These are phyloP conservation scores for Entomophthora muscae DNA, from an alignment of 371 early-diverging fungal species.

Conservation along the genomic window DNA sequence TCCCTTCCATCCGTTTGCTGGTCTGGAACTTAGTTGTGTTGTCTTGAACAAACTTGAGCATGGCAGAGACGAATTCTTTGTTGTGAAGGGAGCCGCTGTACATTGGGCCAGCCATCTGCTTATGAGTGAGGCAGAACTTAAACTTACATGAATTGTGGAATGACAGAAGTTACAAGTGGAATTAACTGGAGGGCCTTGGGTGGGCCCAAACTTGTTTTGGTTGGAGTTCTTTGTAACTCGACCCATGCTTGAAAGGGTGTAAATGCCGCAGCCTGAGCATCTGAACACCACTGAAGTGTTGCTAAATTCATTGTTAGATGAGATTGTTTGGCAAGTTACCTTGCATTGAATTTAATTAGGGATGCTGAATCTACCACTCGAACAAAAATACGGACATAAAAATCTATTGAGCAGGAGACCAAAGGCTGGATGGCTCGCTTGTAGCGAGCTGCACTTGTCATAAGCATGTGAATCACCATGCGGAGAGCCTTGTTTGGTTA, in stretches of 20 bases:
- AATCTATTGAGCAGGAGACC: slow-evolving; percentile 93
- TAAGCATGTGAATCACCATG: slow-evolving; percentile 73
- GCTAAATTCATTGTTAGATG: slow-evolving; percentile 16
- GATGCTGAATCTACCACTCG: slow-evolving; percentile 69
- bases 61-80: slow-evolving; percentile 44
- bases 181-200: slow-evolving; percentile 40
- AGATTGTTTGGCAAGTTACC: slow-evolving; percentile 28
- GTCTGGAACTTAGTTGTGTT: slow-evolving; percentile 42
- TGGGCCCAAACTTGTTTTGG: slow-evolving; percentile 33
- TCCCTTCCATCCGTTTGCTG: slow-evolving; percentile 77
- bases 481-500: slow-evolving; percentile 58
- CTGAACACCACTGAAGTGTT: slow-evolving; percentile 64
- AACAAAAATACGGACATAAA: slow-evolving; percentile 97
- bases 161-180: slow-evolving; percentile 54
- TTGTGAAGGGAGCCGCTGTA: slow-evolving; percentile 80
- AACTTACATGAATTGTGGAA: slow-evolving; percentile 32
- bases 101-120: slow-evolving; percentile 95
- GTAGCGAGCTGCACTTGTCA: slow-evolving; percentile 78
- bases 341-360: slow-evolving; percentile 52
- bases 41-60: slow-evolving; percentile 50
- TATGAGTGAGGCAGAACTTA: neutral
- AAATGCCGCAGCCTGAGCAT: slow-evolving; percentile 71
- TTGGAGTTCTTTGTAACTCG: slow-evolving; percentile 26
- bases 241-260: slow-evolving; percentile 48
- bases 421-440: slow-evolving; percentile 80